A percentile compares a stretch with the other conserved stretches of the same genome.
These are phyloP conservation scores for Yamadazyma akitaensis DNA, from an alignment of 805 yeast genomes.

Conservation along the genomic window DNA sequence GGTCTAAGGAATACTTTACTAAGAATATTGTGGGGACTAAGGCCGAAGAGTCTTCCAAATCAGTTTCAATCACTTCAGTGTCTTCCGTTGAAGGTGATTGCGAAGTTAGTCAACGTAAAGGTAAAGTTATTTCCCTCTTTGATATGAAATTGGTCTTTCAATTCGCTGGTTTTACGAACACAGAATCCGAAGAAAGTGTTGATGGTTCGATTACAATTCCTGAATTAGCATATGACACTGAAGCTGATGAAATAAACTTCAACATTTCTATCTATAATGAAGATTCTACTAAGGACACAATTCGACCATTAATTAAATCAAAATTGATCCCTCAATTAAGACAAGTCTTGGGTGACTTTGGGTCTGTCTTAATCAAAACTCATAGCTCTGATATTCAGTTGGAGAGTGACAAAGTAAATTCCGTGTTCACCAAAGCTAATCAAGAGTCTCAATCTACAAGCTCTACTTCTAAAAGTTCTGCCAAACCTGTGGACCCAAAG, in stretches of 20 bases:
- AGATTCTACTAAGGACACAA: slow-evolving; percentile 43
- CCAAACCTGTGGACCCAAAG: neutral
- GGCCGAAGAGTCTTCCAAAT: slow-evolving; percentile 30
- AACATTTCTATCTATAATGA: slow-evolving; percentile 65
- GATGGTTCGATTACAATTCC: slow-evolving; percentile 81
- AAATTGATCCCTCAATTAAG: slow-evolving; percentile 71
- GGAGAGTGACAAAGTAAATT: slow-evolving; percentile 42
- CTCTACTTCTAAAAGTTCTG: neutral
- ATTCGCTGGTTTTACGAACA: slow-evolving; percentile 59
- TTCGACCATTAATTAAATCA: slow-evolving; percentile 47
- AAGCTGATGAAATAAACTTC: slow-evolving; percentile 80
- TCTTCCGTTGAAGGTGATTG: slow-evolving; percentile 87
- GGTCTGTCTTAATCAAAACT: slow-evolving; percentile 66
- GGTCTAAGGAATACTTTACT: slow-evolving; percentile 79
- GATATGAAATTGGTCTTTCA: slow-evolving; percentile 68
- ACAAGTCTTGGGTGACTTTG: slow-evolving; percentile 58
- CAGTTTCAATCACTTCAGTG: slow-evolving; percentile 41
- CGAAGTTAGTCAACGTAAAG: slow-evolving; percentile 95
- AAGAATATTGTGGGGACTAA: slow-evolving; percentile 53
- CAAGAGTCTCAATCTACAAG: slow-evolving; percentile 32
- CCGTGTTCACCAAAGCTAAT: slow-evolving; percentile 46
- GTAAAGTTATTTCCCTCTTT: slow-evolving; percentile 88
- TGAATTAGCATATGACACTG: slow-evolving; percentile 91
- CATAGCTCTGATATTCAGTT: slow-evolving; percentile 90
- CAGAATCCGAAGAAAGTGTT: slow-evolving; percentile 34